These are phyloP conservation scores for Juglanconis juglandina DNA, from an alignment of 2,329 filamentous ascomycete species.

Conservation along the genomic window DNA sequence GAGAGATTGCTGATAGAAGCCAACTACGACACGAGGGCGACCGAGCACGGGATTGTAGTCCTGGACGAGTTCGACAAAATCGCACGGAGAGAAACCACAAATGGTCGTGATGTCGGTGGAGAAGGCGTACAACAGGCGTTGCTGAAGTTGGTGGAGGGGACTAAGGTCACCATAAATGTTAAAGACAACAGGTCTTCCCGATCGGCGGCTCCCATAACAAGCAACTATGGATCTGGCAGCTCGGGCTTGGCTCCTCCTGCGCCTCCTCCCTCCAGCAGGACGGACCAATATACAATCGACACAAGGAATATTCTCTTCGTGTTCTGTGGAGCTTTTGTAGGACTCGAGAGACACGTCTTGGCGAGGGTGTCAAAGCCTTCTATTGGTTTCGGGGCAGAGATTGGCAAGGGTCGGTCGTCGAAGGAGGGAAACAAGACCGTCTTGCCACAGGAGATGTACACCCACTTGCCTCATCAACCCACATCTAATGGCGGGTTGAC, in stretches of 20 bases:
- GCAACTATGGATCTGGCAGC: slow-evolving; percentile 46
- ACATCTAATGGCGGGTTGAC: slow-evolving; percentile 19
- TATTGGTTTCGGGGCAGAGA: slow-evolving; percentile 86
- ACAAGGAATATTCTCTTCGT: slow-evolving; percentile 98
- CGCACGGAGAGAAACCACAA: slow-evolving; percentile 78
- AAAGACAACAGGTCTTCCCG: slow-evolving; percentile 69
- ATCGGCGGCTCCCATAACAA: slow-evolving; percentile 49
- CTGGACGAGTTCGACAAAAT: slow-evolving; percentile 98
- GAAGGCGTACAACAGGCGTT: slow-evolving; percentile 96
- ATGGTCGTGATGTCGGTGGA: slow-evolving; percentile 90
- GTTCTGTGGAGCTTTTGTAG: slow-evolving; percentile 92
- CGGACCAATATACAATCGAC: slow-evolving; percentile 70
- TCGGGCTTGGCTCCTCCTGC: slow-evolving; percentile 45
- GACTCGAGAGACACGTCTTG: slow-evolving; percentile 81
- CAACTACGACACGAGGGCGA: slow-evolving; percentile 79
- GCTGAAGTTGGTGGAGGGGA: slow-evolving; percentile 93
- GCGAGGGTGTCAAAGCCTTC: slow-evolving; percentile 80
- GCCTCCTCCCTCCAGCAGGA: slow-evolving; percentile 46
- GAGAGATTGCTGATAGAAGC: slow-evolving; percentile 85
- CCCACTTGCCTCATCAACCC: slow-evolving; percentile 54
- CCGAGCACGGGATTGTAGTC: slow-evolving; percentile 90
- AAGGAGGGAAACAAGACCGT: slow-evolving; percentile 50
- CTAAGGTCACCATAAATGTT: slow-evolving; percentile 85
- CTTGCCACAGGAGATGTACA: slow-evolving; percentile 61
- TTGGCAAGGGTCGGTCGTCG: slow-evolving; percentile 50